phyloP scores from a whole-genome alignment of 2,329 filamentous ascomycete species.

The Fusarium continuum region DNA sequence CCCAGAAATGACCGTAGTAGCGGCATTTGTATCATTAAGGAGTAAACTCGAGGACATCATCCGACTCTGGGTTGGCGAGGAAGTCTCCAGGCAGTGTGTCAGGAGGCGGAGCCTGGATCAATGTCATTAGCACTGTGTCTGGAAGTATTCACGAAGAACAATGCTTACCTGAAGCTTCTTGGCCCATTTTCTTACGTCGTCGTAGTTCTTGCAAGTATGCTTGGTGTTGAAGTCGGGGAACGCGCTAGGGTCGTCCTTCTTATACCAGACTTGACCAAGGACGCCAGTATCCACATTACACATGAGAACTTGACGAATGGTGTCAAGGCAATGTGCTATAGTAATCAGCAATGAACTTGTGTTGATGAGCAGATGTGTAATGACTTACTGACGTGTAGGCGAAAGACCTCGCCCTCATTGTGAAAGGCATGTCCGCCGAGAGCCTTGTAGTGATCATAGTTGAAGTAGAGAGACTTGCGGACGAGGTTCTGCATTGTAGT shows the following conservation, averaged over 20 bases:
- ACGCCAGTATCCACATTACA: conserved; percentile 69
- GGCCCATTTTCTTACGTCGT: conserved; percentile 63
- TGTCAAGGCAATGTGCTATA: conserved; percentile 65
- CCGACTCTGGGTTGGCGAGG: conserved; percentile 5
- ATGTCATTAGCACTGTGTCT: neutral
- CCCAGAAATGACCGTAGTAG: neutral
- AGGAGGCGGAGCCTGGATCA: conserved; percentile 29
- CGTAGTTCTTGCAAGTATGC: conserved; percentile 67
- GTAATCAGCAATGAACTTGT: neutral
- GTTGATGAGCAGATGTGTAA: accelerated
- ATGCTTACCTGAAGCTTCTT: conserved; percentile 57
- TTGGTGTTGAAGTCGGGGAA: conserved; percentile 71
- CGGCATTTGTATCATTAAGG: conserved; percentile 7
- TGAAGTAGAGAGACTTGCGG: conserved; percentile 66
- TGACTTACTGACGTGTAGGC: conserved; percentile 64
- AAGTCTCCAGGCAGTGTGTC: conserved; percentile 29
- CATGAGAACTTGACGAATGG: conserved; percentile 69
- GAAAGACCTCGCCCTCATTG: conserved; percentile 64
- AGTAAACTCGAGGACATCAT: conserved; percentile 25
- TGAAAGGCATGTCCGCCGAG: conserved; percentile 61
- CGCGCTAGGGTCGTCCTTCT: conserved; percentile 54
- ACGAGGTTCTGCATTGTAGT: conserved; percentile 59
- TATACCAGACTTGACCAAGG: conserved; percentile 69
- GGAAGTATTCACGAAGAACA: accelerated
- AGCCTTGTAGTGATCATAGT: conserved; percentile 65